phyloP scores from a whole-genome alignment of 495 filamentous ascomycete species.

The Lophiotrema nucula region DNA sequence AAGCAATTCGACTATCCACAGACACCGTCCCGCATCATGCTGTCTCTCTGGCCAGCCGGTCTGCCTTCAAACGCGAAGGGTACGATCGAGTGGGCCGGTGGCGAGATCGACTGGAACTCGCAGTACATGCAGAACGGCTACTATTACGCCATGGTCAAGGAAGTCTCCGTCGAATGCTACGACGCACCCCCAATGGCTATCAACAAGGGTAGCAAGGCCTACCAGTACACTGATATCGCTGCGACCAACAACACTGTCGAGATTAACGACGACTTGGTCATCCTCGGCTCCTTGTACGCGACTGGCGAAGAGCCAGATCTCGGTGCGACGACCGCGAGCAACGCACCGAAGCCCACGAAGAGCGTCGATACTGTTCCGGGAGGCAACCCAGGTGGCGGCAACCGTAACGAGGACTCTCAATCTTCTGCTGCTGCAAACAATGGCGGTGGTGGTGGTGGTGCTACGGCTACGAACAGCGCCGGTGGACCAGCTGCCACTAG shows the following conservation, averaged over 20 bases:
- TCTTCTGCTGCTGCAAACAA: background rate
- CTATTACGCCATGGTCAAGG: slow-evolving; percentile 79
- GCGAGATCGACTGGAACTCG: slow-evolving; percentile 81
- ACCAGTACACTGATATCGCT: slow-evolving; percentile 65
- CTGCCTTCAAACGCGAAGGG: slow-evolving; percentile 73
- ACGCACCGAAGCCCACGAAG: slow-evolving; percentile 13
- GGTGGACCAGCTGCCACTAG: background rate
- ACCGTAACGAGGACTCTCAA: background rate
- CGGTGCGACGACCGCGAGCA: slow-evolving; percentile 28
- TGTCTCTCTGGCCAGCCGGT: slow-evolving; percentile 96
- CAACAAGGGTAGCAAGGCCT: slow-evolving; percentile 60
- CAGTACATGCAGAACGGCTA: slow-evolving; percentile 82
- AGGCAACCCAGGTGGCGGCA: slow-evolving; percentile 35
- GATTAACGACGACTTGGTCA: slow-evolving; percentile 69
- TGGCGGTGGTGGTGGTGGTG: background rate
- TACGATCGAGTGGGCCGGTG: slow-evolving; percentile 90
- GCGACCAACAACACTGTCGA: slow-evolving; percentile 74
- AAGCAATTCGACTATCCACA: slow-evolving; percentile 89
- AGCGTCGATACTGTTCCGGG: slow-evolving; percentile 41
- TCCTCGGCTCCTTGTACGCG: slow-evolving; percentile 75
- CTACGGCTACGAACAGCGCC: background rate
- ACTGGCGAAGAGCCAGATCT: slow-evolving; percentile 55
- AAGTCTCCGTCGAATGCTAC: slow-evolving; percentile 83
- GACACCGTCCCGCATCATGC: slow-evolving; percentile 86
- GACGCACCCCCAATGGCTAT: slow-evolving; percentile 64